phyloP scores from a whole-genome alignment of 2,329 filamentous ascomycete species.

The Sclerotinia glacialis region DNA sequence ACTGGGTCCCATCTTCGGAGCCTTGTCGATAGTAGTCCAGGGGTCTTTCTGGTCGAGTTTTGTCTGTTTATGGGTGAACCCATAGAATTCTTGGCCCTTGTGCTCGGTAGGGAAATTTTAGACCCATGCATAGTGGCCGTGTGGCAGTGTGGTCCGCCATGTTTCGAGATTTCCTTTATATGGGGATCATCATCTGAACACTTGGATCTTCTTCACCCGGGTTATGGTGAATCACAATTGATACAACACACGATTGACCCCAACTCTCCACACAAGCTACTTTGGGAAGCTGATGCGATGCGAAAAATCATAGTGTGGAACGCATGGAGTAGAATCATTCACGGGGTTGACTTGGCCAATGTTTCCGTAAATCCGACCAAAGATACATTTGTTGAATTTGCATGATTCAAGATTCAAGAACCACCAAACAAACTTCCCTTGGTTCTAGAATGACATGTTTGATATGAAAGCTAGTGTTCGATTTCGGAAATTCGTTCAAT shows the following conservation, averaged over 20 bases:
- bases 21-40: slow-evolving; percentile 38
- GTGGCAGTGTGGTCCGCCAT: slow-evolving; percentile 27
- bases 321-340: slow-evolving; percentile 12
- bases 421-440: slow-evolving; percentile 12
- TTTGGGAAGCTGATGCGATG: slow-evolving; percentile 19
- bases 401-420: slow-evolving; percentile 9
- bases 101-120: slow-evolving; percentile 22
- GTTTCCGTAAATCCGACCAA: slow-evolving; percentile 8
- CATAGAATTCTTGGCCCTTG: slow-evolving; percentile 26
- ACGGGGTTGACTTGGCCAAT: slow-evolving; percentile 16
- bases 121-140: slow-evolving; percentile 31
- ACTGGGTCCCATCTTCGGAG: slow-evolving; percentile 32
- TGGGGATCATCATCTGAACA: slow-evolving; percentile 37
- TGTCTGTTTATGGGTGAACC: slow-evolving; percentile 33
- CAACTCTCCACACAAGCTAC: slow-evolving; percentile 18
- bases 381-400: slow-evolving; percentile 12
- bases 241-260: slow-evolving; percentile 27
- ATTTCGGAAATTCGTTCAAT: slow-evolving; percentile 26
- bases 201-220: slow-evolving; percentile 34
- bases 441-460: slow-evolving; percentile 19
- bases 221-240: slow-evolving; percentile 36
- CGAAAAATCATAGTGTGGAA: slow-evolving; percentile 9
- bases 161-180: slow-evolving; percentile 34
- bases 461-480: slow-evolving; percentile 10
- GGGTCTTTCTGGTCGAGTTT: slow-evolving; percentile 27